phyloP scores from a whole-genome alignment of 768 basidiomycete genomes.

The Xerocomellus intermedius region DNA sequence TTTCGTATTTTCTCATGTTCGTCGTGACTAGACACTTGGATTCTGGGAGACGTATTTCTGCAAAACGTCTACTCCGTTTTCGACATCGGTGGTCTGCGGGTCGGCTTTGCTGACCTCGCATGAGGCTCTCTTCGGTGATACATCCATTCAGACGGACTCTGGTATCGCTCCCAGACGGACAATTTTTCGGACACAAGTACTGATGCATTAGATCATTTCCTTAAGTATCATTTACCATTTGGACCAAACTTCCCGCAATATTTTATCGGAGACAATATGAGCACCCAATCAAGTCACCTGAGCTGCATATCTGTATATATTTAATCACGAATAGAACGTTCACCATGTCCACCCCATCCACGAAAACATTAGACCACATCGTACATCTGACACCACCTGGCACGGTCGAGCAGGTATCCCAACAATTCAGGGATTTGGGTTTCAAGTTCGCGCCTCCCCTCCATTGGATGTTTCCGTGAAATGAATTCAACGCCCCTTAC shows the following conservation, averaged over 20 bases:
- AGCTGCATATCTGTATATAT: neutral
- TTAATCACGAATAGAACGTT: neutral
- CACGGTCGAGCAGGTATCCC: conserved; percentile 45
- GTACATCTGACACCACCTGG: conserved; percentile 70
- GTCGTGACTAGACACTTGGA: conserved; percentile 27
- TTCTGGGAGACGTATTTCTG: conserved; percentile 42
- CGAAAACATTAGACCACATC: conserved; percentile 61
- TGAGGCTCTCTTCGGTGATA: conserved; percentile 3
- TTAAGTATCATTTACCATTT: neutral
- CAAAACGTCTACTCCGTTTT: conserved; percentile 47
- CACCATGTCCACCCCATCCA: conserved; percentile 33
- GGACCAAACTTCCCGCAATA: neutral
- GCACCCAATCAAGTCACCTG: neutral
- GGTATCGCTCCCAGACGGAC: neutral
- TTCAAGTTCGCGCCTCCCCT: conserved; percentile 50
- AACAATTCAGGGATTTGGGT: conserved; percentile 57
- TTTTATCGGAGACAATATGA: neutral
- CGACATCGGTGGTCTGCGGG: conserved; percentile 36
- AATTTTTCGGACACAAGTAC: neutral
- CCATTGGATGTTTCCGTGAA: neutral
- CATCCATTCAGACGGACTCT: neutral
- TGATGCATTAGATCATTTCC: neutral
- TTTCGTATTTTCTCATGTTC: neutral
- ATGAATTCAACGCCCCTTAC: neutral
- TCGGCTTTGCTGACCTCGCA: conserved; percentile 41